A percentile compares a stretch with the other conserved stretches of the same genome.
Conservation (phyloP, 345 rosid genomes). For the Chamaenerion angustifolium region DNA sequence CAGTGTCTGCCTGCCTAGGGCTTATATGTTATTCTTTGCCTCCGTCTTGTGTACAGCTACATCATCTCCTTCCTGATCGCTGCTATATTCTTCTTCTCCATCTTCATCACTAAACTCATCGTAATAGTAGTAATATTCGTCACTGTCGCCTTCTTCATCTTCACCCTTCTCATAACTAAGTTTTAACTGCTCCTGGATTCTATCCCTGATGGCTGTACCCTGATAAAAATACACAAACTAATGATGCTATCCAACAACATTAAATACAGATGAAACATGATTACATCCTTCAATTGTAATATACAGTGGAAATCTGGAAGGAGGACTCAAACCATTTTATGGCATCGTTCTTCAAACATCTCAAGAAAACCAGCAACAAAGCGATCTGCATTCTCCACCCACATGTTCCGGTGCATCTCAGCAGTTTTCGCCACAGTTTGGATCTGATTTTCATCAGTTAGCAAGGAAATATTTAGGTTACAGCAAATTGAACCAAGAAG, state of each 20-base stretch:
- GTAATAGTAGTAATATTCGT: slow-evolving; percentile 27
- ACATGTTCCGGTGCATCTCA: slow-evolving; percentile 56
- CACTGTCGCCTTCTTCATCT: slow-evolving; percentile 19
- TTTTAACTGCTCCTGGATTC: slow-evolving; percentile 62
- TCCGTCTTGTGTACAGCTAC: too few species aligned
- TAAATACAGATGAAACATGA: not conserved
- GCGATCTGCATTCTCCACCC: slow-evolving; percentile 97
- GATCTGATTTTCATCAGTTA: slow-evolving; percentile 20
- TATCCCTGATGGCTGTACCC: slow-evolving; percentile 79
- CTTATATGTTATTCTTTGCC: too few species aligned
- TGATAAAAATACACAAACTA: slow-evolving; percentile 10
- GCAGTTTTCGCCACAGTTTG: slow-evolving; percentile 68
- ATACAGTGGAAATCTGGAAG: not conserved
- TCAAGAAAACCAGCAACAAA: slow-evolving; percentile 94
- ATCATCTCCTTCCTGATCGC: slow-evolving; percentile 23
- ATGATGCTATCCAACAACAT: too few species aligned
- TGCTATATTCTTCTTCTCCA: slow-evolving; percentile 21
- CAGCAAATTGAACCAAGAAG: not conserved
- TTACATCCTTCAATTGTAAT: too few species aligned
- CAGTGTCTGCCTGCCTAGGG: too few species aligned
- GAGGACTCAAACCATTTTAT: slow-evolving; percentile 61
- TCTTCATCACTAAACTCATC: not conserved
- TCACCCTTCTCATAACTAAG: slow-evolving; percentile 14
- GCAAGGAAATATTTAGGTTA: slow-evolving; percentile 1
- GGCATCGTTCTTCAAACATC: slow-evolving; percentile 95